These are phyloP conservation scores for Auriculariales sp. DNA, from an alignment of 768 basidiomycete genomes.

Conservation along the genomic window DNA sequence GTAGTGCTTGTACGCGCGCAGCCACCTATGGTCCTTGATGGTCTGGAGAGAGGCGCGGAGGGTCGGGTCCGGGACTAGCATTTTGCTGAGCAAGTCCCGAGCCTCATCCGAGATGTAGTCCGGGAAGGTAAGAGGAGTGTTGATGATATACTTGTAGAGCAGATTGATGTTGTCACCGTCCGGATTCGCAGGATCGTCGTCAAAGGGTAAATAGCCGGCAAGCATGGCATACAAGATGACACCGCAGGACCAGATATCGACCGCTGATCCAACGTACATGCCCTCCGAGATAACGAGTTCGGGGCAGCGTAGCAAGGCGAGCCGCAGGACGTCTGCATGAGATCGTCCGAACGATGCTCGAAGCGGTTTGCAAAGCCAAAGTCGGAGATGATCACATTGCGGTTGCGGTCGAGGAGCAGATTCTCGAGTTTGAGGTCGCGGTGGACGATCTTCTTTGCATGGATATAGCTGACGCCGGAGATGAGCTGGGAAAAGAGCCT, in stretches of 20 bases:
- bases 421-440: constrained; percentile 99
- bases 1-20: constrained; percentile 42
- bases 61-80: constrained; percentile 89
- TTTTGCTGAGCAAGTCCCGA: constrained; percentile 68
- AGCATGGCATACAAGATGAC: constrained; percentile 96
- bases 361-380: constrained; percentile 99
- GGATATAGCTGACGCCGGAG: constrained; percentile 97
- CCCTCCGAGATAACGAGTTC: constrained; percentile 97
- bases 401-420: constrained; percentile 86
- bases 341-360: constrained; percentile 80
- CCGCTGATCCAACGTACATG: constrained; percentile 90
- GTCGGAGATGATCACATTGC: constrained; percentile 98
- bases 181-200: constrained; percentile 96
- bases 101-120: constrained; percentile 81
- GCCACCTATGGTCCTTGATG: constrained; percentile 86
- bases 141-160: constrained; percentile 96
- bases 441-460: constrained; percentile 98
- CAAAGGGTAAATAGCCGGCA: constrained; percentile 95
- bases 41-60: constrained; percentile 58
- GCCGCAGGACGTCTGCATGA: constrained; percentile 98
- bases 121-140: constrained; percentile 93
- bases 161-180: constrained; percentile 99
- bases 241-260: constrained; percentile 95
- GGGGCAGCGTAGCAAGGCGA: constrained; percentile 94
- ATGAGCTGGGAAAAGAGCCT: constrained; percentile 96